These are phyloP conservation scores for Tuctoria greenei DNA, from an alignment of 176 grass and related monocot species.

Conservation along the genomic window DNA sequence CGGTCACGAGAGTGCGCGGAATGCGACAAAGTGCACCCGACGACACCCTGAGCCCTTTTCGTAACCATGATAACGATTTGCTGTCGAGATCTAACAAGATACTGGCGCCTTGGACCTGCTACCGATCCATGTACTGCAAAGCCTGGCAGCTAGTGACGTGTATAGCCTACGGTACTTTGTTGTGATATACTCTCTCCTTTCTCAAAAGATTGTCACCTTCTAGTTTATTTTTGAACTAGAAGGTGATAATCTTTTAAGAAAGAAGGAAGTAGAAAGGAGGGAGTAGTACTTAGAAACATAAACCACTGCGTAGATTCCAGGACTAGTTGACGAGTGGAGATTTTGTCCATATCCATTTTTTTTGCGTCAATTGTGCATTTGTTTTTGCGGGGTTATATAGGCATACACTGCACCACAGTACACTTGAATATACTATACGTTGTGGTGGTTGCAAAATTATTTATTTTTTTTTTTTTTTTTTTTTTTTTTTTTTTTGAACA, in stretches of 20 bases:
- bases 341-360: neutral
- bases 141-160: neutral
- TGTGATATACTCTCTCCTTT: too few species aligned
- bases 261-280: too few species aligned
- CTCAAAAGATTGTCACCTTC: too few species aligned
- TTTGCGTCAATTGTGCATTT: neutral
- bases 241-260: too few species aligned
- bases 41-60: neutral
- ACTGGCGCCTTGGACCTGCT: neutral
- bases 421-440: neutral
- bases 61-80: conserved; percentile 32
- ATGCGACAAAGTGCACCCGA: conserved; percentile 4
- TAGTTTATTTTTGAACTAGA: too few species aligned
- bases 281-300: too few species aligned
- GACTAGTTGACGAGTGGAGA: neutral
- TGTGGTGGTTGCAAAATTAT: too few species aligned
- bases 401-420: neutral
- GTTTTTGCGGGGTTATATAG: neutral
- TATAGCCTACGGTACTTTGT: too few species aligned
- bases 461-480: too few species aligned
- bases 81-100: conserved; percentile 12
- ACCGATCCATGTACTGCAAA: conserved; percentile 1
- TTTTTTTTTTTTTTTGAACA: too few species aligned
- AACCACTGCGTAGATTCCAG: neutral
- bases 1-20: conserved; percentile 24